These are phyloP conservation scores for Platismatia glauca DNA, from an alignment of 495 filamentous ascomycete genomes.

Conservation along the genomic window DNA sequence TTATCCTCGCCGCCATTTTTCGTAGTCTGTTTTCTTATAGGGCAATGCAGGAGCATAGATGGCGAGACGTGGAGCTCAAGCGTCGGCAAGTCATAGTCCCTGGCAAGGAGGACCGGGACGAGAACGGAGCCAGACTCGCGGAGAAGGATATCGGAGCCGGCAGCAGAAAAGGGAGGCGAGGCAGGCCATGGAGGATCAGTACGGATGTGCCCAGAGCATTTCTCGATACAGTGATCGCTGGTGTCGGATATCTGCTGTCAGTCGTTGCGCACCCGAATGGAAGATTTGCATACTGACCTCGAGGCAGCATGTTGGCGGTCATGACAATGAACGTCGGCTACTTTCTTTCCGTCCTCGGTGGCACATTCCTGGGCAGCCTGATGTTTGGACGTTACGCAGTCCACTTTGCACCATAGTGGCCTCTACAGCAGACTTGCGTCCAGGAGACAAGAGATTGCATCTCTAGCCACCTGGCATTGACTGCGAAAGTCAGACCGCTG, in stretches of 20 bases:
- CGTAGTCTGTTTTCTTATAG: conserved; percentile 63
- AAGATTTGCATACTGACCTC: conserved; percentile 16
- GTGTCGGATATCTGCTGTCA: conserved; percentile 82
- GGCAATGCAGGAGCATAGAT: conserved; percentile 43
- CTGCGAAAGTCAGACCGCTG: not conserved
- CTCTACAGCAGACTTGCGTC: not conserved
- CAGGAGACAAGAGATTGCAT: not conserved
- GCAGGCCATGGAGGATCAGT: conserved; percentile 62
- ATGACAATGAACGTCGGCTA: conserved; percentile 97
- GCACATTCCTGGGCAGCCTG: conserved; percentile 80
- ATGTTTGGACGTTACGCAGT: conserved; percentile 51
- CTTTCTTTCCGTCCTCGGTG: conserved; percentile 75
- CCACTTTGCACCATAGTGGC: not conserved
- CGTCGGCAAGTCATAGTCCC: conserved; percentile 66
- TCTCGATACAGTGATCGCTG: conserved; percentile 59
- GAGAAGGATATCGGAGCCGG: conserved; percentile 27
- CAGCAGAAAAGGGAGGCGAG: not conserved
- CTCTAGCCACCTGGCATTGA: not conserved
- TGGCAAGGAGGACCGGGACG: conserved; percentile 41
- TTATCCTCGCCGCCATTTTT: conserved; percentile 58
- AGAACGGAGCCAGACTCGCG: conserved; percentile 37
- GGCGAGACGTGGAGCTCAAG: conserved; percentile 55
- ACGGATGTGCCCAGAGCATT: conserved; percentile 67
- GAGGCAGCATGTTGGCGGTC: conserved; percentile 78
- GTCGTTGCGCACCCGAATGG: conserved; percentile 24